A percentile compares a stretch with the other conserved stretches of the same genome.
These are phyloP conservation scores for Tagetes patula DNA, from an alignment of 129 eudicot genomes.

Conservation along the genomic window DNA sequence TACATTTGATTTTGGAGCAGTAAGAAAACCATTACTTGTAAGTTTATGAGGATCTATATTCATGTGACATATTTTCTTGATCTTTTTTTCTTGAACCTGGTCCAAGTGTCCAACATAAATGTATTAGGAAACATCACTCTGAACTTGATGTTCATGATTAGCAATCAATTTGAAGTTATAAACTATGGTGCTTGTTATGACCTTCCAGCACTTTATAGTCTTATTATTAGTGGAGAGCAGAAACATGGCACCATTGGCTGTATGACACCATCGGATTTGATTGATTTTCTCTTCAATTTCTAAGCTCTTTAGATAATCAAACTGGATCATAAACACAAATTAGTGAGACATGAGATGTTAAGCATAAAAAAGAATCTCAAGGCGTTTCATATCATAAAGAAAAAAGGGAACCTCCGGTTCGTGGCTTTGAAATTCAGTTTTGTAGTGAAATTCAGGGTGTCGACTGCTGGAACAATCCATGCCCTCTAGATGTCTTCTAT, in stretches of 20 bases:
- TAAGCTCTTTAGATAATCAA: constrained; percentile 93
- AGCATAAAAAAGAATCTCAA: neutral
- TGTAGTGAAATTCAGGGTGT: constrained; percentile 90
- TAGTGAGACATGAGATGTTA: neutral
- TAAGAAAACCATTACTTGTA: constrained; percentile 53
- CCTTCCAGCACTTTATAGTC: constrained; percentile 96
- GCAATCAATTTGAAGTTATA: neutral
- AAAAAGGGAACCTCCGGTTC: constrained; percentile 75
- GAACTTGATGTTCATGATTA: neutral
- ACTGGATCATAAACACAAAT: constrained; percentile 50
- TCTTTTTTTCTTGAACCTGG: constrained; percentile 92
- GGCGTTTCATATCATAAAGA: neutral
- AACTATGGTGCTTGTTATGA: constrained; percentile 6
- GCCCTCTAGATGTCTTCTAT: constrained; percentile 66
- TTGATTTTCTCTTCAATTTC: constrained; percentile 95
- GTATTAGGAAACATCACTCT: neutral
- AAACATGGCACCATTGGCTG: constrained; percentile 73
- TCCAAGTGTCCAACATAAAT: constrained; percentile 30
- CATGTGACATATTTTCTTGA: constrained; percentile 72
- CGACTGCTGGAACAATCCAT: constrained; percentile 70
- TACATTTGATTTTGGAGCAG: constrained; percentile 45
- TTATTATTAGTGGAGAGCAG: constrained; percentile 91
- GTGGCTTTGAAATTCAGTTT: constrained; percentile 96
- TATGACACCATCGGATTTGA: constrained; percentile 88
- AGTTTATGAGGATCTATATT: constrained; percentile 56